Base-by-base conservation (phyloP, 2,329 filamentous ascomycete species). In the Zasmidium cellare region DNA sequence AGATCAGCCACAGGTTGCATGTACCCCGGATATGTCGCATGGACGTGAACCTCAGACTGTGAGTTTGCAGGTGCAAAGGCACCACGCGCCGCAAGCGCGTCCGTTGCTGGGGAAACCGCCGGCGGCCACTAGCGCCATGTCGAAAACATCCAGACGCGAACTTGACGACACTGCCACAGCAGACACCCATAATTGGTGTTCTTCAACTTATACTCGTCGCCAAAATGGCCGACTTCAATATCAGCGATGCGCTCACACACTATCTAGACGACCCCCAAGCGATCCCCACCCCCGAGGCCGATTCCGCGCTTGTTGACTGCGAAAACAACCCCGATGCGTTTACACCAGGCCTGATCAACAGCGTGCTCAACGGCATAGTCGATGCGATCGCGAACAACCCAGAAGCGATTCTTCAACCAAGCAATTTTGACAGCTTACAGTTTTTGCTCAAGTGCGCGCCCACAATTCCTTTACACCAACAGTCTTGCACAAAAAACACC, bases 211-310 rank as follows among this genome's bases (percentile, higher is more conserved):
- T 47, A 19, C 12, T 23, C 35, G 50, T 64, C 66, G 65, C 71
- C 87, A 88, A 81, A 71, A 89, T 89, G 79, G 82, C 82, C 67
- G 84, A 88, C 71, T 99, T 99, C 79, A 91, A 97, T 75, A 91
- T 99, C 76, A 96, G 97, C 75, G 89, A 96, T 80, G 91, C 92
- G 65, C 88, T 97, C 75, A 97, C 96, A 82, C 85, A 91, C 74
- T 99, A 97, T 78, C 90, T 97, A 84, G 96, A 91, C 77, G 93
- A 97, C 74, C 93, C 94, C 9, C 81, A 87, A 47, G 84, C 86
- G 41, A 89, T 97, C 56, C 81, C 89, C 7, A 97, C 92, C 2
- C 87, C 90, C 46, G 93, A 97, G 74, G 94, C 92, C 56, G 89
- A 94, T 67, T 77, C 87, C 46, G 85, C 89, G 59, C 85, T 99